Base-by-base conservation (phyloP, 2,329 filamentous ascomycete species). In the Ceratocystis albifundus region DNA sequence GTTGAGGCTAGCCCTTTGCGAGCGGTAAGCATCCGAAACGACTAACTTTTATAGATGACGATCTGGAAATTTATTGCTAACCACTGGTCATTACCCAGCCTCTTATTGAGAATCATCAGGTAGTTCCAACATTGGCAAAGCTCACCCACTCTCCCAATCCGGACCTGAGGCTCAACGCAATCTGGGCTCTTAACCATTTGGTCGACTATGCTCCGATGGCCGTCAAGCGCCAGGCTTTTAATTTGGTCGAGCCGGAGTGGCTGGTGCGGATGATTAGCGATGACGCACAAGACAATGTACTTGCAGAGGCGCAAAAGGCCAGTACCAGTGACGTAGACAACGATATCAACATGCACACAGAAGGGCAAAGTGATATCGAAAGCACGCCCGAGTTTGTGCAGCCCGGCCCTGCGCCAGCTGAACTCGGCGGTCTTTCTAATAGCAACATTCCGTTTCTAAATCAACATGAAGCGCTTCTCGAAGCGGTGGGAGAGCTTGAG, bases 131-230 rank as follows among this genome's bases (percentile, higher is more conserved):
- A 0, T 79, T 97, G 1, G 96, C 91, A 72, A 84, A 89, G 70
- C 89, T 96, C 73, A 90, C 92, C 1, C 89, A 89, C 74, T 94
- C 89, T 0, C 81, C 83, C 61, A 89, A 93, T 72, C 83, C 88
- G n/a, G 84, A 86, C 61, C 79, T 97, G 65, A 85, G 90, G 28
- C 80, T 95, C 30, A 91, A 94, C 71, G 91, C 92, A 25, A 77
- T 99, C 1, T 99, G 94, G 93, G 90, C 91, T 4, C 78, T 99
- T 67, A 97, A 97, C 73, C 90, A 97, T 75, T 82, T 96, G 62
- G 87, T 96, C 2, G 82, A 88, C 69, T 25, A 32, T 25, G 86
- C 85, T 25, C 84, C 88, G 4, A 82, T 82, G 20, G 85, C 87
- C 57, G 82, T 87, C 12, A 78, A 89, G 70, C 96, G 94, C 75